Evolutionary conservation across 225 moss, liverwort and hornwort species (phyloP).

Genomic region (Marchantia polymorpha): DNA sequence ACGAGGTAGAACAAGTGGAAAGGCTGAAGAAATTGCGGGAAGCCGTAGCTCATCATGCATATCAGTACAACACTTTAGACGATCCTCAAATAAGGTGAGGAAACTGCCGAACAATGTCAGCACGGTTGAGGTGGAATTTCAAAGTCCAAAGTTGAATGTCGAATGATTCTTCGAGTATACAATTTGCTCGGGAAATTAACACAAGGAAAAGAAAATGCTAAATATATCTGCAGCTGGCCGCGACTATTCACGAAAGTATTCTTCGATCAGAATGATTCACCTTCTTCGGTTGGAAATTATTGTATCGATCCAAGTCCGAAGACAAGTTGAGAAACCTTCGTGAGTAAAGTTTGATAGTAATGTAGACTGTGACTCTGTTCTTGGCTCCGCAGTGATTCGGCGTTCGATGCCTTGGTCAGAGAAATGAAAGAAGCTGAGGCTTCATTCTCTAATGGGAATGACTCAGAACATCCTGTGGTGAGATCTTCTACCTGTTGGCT

Average conservation of each 20-base stretch:
- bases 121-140: background rate
- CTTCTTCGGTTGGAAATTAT: too few species aligned
- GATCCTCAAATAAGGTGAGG: conserved; percentile 69
- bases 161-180: too few species aligned
- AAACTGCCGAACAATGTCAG: background rate
- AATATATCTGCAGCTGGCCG: too few species aligned
- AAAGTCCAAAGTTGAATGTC: too few species aligned
- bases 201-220: too few species aligned
- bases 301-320: too few species aligned
- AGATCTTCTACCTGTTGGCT: conserved; percentile 16
- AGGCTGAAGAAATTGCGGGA: conserved; percentile 53
- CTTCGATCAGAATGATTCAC: too few species aligned
- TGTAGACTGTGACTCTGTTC: background rate
- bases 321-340: too few species aligned
- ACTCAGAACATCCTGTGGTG: background rate
- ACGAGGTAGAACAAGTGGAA: conserved; percentile 25
- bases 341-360: too few species aligned
- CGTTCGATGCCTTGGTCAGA: conserved; percentile 70
- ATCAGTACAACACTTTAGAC: conserved; percentile 71
- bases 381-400: conserved; percentile 61
- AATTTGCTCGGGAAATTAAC: too few species aligned
- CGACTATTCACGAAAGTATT: too few species aligned
- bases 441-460: conserved; percentile 27
- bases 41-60: conserved; percentile 63
- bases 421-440: conserved; percentile 62